These are phyloP conservation scores for Nitzschia sp. DNA, from an alignment of 108 stramenopile genomes.

Conservation along the genomic window DNA sequence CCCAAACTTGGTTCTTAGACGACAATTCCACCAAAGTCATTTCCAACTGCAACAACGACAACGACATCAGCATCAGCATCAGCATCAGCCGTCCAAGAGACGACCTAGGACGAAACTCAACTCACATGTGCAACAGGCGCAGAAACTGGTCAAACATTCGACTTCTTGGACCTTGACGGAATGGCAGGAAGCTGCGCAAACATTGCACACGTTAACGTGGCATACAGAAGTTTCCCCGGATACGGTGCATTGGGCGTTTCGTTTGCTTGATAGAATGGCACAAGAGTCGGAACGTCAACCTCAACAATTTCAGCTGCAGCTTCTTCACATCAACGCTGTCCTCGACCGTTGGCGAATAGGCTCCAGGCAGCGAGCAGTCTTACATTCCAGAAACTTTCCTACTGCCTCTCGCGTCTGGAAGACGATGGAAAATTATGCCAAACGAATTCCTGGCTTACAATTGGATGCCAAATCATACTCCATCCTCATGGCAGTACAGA, in stretches of 20 bases:
- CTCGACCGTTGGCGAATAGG: slow-evolving; percentile 18
- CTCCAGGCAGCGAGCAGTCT: neutral
- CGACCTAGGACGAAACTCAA: too few species aligned
- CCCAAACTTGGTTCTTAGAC: too few species aligned
- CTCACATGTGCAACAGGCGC: too few species aligned
- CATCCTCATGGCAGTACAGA: slow-evolving; percentile 23
- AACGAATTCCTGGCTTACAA: neutral
- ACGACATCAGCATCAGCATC: too few species aligned
- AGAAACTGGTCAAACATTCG: too few species aligned
- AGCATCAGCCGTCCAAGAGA: too few species aligned
- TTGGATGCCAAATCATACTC: slow-evolving; percentile 19
- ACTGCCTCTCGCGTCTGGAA: slow-evolving; percentile 1
- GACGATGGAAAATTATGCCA: slow-evolving; percentile 3
- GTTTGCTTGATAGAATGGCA: slow-evolving; percentile 10
- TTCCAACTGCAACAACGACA: too few species aligned
- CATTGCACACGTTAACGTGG: neutral
- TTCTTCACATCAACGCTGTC: slow-evolving; percentile 4
- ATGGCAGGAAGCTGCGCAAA: neutral
- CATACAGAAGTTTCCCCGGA: neutral
- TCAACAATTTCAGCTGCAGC: neutral
- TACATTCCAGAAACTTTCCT: neutral
- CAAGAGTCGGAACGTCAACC: neutral
- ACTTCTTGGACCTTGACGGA: neutral
- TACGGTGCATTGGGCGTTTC: slow-evolving; percentile 2
- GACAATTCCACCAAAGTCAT: too few species aligned